Evolutionary conservation across 1,139 yeast genomes (phyloP), one percentile per base, ranked within the genome.

Genomic region (Saccharomyces hybrid): DNA sequence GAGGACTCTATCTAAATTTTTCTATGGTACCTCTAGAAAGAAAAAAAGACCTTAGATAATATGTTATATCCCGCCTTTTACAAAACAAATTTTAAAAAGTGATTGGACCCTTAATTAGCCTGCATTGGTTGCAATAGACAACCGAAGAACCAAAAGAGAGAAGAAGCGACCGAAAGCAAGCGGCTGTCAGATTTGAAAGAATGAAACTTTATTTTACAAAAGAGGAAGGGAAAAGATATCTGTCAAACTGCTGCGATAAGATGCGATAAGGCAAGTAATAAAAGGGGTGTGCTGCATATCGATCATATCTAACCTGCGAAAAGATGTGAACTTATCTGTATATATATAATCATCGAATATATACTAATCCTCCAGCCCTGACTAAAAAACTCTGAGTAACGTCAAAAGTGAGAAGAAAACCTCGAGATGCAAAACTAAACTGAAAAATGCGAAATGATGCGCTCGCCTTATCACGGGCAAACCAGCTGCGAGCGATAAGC

Each of bases 331-430:
- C n/a, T 16, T 5, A 38, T 7, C 44, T 56, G 11, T 20, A 16
- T 38, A 38, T 38, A 38, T 38, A 38, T 38, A 38, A 16, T 7
- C 13, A 38, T 38, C 26, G 11, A 38, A 38, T 9, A 16, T 9
- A 38, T 38, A 6, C 26, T 2, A 20, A 67, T 68, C 9, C 84
- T 88, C 52, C 86, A 76, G 13, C 86, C 80, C 67, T 87, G 79
- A 66, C 85, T 79, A 66, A 89, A 82, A 38, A 16, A 23, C 42
- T 38, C 42, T 20, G 4, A 3, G 4, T 5, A 38, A 13, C 44
- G 44, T 38, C 8, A 6, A 38, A 8, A 38, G 44, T 13, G 44
- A 38, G 44, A 6, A 2, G 20, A 38, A 38, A 20, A 20, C 44
- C 44, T 38, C 44, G 44, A 38, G 44, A 38, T 38, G 44, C 5